Conservation (phyloP, 306 rosid species). For the Quercus bicolor region DNA sequence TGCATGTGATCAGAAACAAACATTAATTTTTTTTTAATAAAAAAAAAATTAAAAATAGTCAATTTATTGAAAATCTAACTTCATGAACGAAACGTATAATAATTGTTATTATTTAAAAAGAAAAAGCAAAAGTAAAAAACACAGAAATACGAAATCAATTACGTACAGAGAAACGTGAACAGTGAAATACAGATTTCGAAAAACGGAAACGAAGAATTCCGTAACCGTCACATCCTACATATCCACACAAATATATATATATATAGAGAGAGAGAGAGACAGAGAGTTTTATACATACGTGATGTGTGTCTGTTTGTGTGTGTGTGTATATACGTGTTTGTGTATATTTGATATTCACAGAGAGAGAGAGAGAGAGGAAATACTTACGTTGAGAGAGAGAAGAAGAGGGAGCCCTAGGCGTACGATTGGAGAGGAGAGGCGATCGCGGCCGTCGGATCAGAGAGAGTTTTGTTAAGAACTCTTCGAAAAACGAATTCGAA, state of each 20-base stretch:
- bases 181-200: conserved; percentile 1
- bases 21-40: neutral
- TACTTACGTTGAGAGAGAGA: conserved; percentile 69
- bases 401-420: conserved; percentile 56
- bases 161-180: neutral
- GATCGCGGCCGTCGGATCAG: conserved; percentile 82
- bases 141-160: no score
- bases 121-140: no score
- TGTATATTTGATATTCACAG: no score
- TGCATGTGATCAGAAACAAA: conserved; percentile 44
- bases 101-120: no score
- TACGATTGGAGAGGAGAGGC: conserved; percentile 57
- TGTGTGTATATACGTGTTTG: neutral
- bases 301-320: neutral
- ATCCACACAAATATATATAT: no score
- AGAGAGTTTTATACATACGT: neutral
- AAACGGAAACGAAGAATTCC: neutral
- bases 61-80: neutral
- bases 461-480: neutral
- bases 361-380: conserved; percentile 11
- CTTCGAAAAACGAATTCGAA: no score
- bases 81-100: neutral
- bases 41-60: neutral
- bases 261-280: no score
- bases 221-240: no score